These are phyloP conservation scores for Hirsutella thompsonii DNA, from an alignment of 2,329 filamentous ascomycete species.

Conservation along the genomic window DNA sequence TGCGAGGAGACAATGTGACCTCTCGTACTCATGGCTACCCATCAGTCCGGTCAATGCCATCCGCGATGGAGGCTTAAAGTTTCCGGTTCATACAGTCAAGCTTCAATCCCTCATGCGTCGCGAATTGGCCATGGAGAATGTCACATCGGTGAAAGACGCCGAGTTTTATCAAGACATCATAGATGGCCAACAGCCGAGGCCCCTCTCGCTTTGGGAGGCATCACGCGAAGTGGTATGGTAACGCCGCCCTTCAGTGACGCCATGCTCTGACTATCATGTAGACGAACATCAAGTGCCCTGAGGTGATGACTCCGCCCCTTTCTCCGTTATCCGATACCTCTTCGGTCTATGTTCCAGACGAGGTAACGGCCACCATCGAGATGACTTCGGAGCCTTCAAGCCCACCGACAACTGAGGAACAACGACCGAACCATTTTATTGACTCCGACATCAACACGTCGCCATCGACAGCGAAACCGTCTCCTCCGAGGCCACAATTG, in stretches of 20 bases:
- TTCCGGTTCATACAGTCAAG: conserved; percentile 10
- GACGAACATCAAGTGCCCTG: not conserved
- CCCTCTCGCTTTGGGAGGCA: not conserved
- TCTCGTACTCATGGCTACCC: conserved; percentile 17
- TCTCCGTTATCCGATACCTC: conserved; percentile 12
- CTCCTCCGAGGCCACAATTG: conserved; percentile 3
- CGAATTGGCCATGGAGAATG: conserved; percentile 13
- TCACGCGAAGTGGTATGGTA: not conserved
- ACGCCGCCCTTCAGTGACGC: not conserved
- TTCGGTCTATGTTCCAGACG: conserved; percentile 10
- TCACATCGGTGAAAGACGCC: conserved; percentile 2
- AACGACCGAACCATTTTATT: conserved; percentile 3
- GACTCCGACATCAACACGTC: conserved; percentile 9
- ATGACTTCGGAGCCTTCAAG: conserved; percentile 17
- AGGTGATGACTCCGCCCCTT: conserved; percentile 13
- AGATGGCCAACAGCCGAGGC: not conserved
- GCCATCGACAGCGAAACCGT: conserved; percentile 5
- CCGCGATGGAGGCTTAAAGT: conserved; percentile 15
- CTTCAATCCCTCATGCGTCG: conserved; percentile 12
- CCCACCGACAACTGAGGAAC: conserved; percentile 5
- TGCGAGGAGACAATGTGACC: conserved; percentile 7
- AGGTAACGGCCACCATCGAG: conserved; percentile 11
- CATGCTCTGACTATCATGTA: not conserved
- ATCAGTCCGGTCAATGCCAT: conserved; percentile 9
- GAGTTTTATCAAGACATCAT: not conserved